Base-by-base conservation (phyloP, 73 alveolate genomes). In the Paramecium sonneborni region DNA sequence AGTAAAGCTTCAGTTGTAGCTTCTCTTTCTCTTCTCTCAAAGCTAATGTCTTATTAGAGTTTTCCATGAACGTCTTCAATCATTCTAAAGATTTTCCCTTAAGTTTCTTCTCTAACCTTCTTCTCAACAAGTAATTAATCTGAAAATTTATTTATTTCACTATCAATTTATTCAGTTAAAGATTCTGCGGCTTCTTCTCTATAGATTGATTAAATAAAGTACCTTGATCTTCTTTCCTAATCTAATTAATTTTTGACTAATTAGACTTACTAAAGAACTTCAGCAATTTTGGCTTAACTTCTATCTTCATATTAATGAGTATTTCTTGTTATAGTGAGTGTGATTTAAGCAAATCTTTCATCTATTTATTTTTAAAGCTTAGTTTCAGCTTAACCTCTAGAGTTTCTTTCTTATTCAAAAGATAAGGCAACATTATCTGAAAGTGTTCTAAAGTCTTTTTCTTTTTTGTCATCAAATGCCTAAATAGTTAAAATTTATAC, bases 11-110 rank as follows among this genome's bases (percentile, higher is more conserved):
- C 87, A 74, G 87, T 74, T 12, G 87, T 74, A 14, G 87, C 55
- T 74, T 74, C 87, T 74, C 87, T 74, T 35, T 74, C 87, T 74
- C 57, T 74, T 43, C 46, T 74, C 20, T 74, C 87, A 35, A 30
- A 74, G 14, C 20, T 74, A 34, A 74, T 74, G 14, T 74, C 87
- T 30, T 24, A 2, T 74, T 74, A n/a, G 18, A 74, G 35, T 15
- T 74, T 74, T 74, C 87, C 87, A 74, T 74, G 87, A 74, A 74
- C 87, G 20, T 74, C 87, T 39, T 74, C 87, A 32, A 74, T 74
- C 87, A 74, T 74, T 74, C 87, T 74, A 38, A 74, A 74, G 28
- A 74, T 74, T 38, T 74, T 74, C 20, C 87, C 87, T 74, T 74
- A 74, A 7, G 87, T 74, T 74, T 74, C 87, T 74, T 74, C 87